Conservation (phyloP, 352 stramenopile genomes). For the Pythium coloratum region DNA sequence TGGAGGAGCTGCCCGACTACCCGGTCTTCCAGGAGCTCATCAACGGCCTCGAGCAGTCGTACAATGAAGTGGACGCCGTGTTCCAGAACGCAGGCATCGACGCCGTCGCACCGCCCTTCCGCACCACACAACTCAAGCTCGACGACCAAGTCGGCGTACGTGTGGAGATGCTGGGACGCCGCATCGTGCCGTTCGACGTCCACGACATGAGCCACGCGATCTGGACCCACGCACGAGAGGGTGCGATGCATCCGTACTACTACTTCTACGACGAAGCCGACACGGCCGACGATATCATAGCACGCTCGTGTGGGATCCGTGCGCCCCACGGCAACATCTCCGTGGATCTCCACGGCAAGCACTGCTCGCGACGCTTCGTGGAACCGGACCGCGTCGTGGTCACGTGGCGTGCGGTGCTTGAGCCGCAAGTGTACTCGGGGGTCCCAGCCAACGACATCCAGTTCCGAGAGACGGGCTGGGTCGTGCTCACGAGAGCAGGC, state of each 20-base stretch:
- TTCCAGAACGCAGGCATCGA: conserved; percentile 12
- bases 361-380: conserved; percentile 5
- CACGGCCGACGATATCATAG: conserved; percentile 4
- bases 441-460: conserved; percentile 2
- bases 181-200: conserved; percentile 6
- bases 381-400: conserved; percentile 12
- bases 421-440: conserved; percentile 5
- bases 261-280: conserved; percentile 27
- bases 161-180: conserved; percentile 1
- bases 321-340: neutral
- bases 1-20: conserved; percentile 20
- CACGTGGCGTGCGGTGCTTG: neutral
- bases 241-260: conserved; percentile 20
- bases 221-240: conserved; percentile 16
- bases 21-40: conserved; percentile 12
- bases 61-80: neutral
- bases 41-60: conserved; percentile 1
- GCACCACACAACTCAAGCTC: conserved; percentile 21
- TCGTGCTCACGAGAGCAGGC: neutral
- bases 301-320: neutral
- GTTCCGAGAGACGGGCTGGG: conserved; percentile 10
- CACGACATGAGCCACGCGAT: conserved; percentile 10
- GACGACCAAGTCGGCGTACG: conserved; percentile 14
- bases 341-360: conserved; percentile 7
- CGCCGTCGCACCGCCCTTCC: conserved; percentile 18